Evolutionary conservation across 116 monocot genomes (phyloP), one percentile per base, ranked within the genome.

Genomic region (Phalaenopsis hybrid): DNA sequence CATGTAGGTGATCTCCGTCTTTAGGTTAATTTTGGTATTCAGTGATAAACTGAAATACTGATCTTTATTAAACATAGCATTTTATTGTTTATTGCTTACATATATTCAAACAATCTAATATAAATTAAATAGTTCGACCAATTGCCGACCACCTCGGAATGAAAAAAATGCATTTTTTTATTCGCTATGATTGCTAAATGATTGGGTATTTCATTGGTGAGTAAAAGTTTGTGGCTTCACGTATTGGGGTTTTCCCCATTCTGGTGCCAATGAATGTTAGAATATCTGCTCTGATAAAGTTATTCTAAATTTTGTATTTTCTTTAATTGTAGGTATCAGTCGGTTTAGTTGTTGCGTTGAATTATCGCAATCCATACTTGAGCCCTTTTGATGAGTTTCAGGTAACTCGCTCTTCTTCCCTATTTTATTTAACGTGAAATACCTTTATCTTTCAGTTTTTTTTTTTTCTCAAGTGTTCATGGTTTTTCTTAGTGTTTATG

Each of bases 301-400:
- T 8, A 81, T 63, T 34, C 25, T 41, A 78, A 81, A 28, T 4
- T 11, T 28, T 50, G 5, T 37, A 76, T 33, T 70, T 16, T 72
- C 51, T 1, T 87, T 51, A 21, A 76, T 79, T 89, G 82, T 82
- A 92, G 92, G 82, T 92, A 81, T 79, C 90, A 52, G 83, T 99
- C 81, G 99, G 99, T 74, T 81, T 99, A 31, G 92, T 99, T 50
- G 80, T 99, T 85, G 93, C 95, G 20, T 90, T 99, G 81, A 83
- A 95, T 88, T 99, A 99, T 85, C 93, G 58, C 15, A 99, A 95
- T 82, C 99, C 99, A 68, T 99, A 90, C 86, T 82, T 99, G 86
- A 99, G 91, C 81, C 95, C 99, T 46, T 99, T 81, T 75, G 93
- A 95, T 84, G 99, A 99, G 86, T 99, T 93, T 79, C 99, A 99